phyloP scores from a whole-genome alignment of 2,329 filamentous ascomycete genomes.

The Trichoderma atroviride region DNA sequence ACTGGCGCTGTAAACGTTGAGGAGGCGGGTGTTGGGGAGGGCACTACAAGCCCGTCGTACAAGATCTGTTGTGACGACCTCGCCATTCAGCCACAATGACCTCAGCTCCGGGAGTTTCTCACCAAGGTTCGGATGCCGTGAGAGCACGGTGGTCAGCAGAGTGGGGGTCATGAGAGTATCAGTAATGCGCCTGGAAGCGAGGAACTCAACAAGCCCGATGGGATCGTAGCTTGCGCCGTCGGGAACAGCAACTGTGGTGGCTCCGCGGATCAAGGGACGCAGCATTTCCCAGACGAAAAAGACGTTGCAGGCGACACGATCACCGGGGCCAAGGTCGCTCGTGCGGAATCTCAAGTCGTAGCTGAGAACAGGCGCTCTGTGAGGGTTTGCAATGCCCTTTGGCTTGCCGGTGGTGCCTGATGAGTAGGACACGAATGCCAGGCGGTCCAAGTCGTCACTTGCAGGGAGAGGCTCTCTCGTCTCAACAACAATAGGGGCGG shows the following conservation, averaged over 20 bases:
- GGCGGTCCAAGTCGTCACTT: conserved; percentile 69
- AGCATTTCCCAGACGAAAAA: conserved; percentile 88
- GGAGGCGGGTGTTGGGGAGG: conserved; percentile 67
- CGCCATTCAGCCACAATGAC: conserved; percentile 79
- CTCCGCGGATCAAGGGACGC: conserved; percentile 73
- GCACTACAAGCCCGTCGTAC: conserved; percentile 68
- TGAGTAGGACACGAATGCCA: conserved; percentile 81
- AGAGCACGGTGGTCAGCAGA: conserved; percentile 72
- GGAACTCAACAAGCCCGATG: conserved; percentile 69
- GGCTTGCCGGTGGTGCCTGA: conserved; percentile 77
- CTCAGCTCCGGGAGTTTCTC: conserved; percentile 65
- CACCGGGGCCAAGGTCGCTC: conserved; percentile 69
- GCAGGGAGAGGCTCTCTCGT: conserved; percentile 56
- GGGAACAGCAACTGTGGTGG: conserved; percentile 73
- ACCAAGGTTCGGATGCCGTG: conserved; percentile 67
- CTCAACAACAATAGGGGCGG: conserved; percentile 38
- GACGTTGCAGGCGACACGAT: conserved; percentile 83
- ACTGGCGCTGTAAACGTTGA: conserved; percentile 82
- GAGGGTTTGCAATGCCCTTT: conserved; percentile 82
- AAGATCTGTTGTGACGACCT: conserved; percentile 79
- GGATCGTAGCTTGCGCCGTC: conserved; percentile 80
- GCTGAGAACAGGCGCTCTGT: conserved; percentile 71
- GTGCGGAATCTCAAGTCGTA: conserved; percentile 73
- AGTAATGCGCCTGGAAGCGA: conserved; percentile 67
- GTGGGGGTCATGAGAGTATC: conserved; percentile 86